Evolutionary conservation across 2,329 filamentous ascomycete genomes (phyloP), one percentile per base, ranked within the genome.

Genomic region (Penicillium brasilianum): DNA sequence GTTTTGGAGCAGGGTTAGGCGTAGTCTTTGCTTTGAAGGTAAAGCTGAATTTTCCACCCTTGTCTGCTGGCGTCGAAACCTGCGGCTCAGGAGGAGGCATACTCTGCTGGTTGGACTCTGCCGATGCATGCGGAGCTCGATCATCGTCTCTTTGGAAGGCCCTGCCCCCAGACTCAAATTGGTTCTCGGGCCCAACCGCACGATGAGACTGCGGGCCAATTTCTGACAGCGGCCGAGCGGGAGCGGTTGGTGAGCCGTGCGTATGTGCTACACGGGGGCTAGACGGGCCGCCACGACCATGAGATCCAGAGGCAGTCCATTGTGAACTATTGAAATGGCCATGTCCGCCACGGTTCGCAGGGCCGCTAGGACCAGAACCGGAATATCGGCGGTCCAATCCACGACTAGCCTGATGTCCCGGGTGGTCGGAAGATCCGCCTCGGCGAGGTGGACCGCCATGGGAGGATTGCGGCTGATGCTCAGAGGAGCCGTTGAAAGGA

Each of bases 31-130:
- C 85, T 74, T 97, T 97, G 77, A 98, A 92, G 1, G 93, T 92
- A 75, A 98, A 98, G 74, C 92, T 96, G 72, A 97, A 96, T 77
- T 94, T 95, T 48, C 87, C 87, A 2, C 81, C 80, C 60, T 82
- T 80, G 72, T 82, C 75, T 61, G 77, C 72, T 61, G 84, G 81
- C n/a, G 85, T 81, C 5, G 85, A 83, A 1, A 82, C 80, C 20
- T 84, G 81, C 2, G 84, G 78, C 41, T 85, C 80, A 59, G 86
- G 82, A 20, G 84, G 84, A 32, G 83, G 83, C 77, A 86, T 85
- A 57, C 82, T 80, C 59, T 85, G 82, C 22, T 78, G 73, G 51
- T 34, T 49, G 22, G 39, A 36, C 32, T 78, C 76, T 20, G 74
- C 72, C 8, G 66, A 61, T 55, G 80, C 77, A 13, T 82, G 79